These are phyloP conservation scores for Hanseniaspora sp. DNA, from an alignment of 1,139 yeast species.

Conservation along the genomic window DNA sequence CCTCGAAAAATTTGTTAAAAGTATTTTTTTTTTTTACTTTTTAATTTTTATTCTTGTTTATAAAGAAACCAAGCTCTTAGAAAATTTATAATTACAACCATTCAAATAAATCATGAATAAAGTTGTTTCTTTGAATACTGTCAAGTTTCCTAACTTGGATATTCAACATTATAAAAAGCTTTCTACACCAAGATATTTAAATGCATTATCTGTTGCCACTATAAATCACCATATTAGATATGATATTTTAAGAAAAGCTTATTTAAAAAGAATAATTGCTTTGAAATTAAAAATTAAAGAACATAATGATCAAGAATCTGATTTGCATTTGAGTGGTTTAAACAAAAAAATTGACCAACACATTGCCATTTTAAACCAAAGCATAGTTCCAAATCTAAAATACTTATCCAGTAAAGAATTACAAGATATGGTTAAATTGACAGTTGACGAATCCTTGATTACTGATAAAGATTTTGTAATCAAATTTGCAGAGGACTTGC, in stretches of 20 bases:
- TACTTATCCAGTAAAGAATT: neutral
- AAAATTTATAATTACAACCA: too few relatives aligned
- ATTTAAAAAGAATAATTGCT: neutral
- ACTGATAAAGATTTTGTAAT: neutral
- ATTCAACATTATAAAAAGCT: neutral
- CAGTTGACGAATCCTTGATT: neutral
- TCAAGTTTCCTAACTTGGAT: neutral
- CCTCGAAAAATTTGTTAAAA: too few relatives aligned
- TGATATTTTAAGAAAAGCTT: neutral
- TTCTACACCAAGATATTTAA: neutral
- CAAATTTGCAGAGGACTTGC: neutral
- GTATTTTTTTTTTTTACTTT: too few relatives aligned
- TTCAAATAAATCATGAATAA: too few relatives aligned
- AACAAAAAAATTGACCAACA: neutral
- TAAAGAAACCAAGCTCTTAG: too few relatives aligned
- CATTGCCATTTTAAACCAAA: neutral
- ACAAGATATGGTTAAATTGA: neutral
- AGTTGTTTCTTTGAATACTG: neutral
- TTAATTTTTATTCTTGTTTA: too few relatives aligned
- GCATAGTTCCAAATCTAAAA: neutral
- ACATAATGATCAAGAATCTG: neutral
- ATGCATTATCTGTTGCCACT: neutral
- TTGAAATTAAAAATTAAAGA: neutral
- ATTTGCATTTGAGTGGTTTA: neutral
- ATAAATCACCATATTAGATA: neutral